Base-by-base conservation (phyloP, 2,329 filamentous ascomycete genomes). In the Pseudogymnoascus sp. region DNA sequence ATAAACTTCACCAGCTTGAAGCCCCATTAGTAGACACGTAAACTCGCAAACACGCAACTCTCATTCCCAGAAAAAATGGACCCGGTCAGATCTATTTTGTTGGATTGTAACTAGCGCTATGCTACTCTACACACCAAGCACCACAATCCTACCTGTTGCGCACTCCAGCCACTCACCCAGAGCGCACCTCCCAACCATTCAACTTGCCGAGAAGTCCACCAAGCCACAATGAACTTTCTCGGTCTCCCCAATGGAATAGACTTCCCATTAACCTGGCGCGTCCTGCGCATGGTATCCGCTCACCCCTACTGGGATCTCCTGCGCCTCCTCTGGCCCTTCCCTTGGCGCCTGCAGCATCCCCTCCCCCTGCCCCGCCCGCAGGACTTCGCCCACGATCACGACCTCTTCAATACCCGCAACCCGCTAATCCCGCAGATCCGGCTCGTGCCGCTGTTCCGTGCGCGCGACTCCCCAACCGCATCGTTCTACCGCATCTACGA, bases 351-450 rank as follows among this genome's bases (percentile, higher is more conserved):
- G 65, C 12, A 63, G 56, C 12, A 68, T 19, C 3, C 65, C 61
- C 62, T 70, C 66, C 43, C 69, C 66, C 16, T 66, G 59, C 16
- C 60, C 64, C 12, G 60, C 61, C 71, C 78, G 5, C 76, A 82
- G 64, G 79, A 79, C 11, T 71, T 86, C 14, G 74, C 75, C 64
- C 75, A 85, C 65, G 76, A 83, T 63, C 76, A 79, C 24, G 68
- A 76, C 46, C 75, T 80, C 62, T 56, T 56, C 10, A 2, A 33
- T 56, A 6, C 28, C 50, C 50, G 50, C 26, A 56, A 56, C n/a
- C 50, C 50, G 10, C 50, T 56, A 3, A 56, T 56, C 10, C 50
- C 50, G n/a, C 50, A 56, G 50, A 56, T 56, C 10, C 50, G 50
- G 26, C n/a, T 56, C 8, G 50, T 56, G 10, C 50, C 50, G 26